Conservation (phyloP, 306 rosid genomes). For the Cicer chorassanicum region DNA sequence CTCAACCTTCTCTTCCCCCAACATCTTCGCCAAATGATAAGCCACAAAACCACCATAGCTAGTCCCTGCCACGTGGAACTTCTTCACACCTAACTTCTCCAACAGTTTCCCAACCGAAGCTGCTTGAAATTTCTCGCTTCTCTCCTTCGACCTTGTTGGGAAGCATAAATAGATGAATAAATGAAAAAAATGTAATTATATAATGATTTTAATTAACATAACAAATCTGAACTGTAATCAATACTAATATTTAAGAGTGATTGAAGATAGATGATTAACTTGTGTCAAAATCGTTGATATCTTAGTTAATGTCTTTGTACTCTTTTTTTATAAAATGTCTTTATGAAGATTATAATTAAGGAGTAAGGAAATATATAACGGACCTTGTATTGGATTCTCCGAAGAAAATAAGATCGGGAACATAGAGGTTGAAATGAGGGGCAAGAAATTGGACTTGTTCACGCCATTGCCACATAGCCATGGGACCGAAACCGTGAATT, state of each 20-base stretch:
- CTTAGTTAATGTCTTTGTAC: too few relatives aligned
- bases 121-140: constrained; percentile 78
- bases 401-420: constrained; percentile 84
- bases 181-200: too few relatives aligned
- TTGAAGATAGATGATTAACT: too few relatives aligned
- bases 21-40: constrained; percentile 63
- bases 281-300: too few relatives aligned
- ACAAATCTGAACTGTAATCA: too few relatives aligned
- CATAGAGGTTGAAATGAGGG: constrained; percentile 67
- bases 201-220: too few relatives aligned
- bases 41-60: constrained; percentile 94
- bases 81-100: constrained; percentile 55
- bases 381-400: constrained; percentile 72
- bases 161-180: too few relatives aligned
- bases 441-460: constrained; percentile 70
- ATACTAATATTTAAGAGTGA: too few relatives aligned
- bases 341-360: too few relatives aligned
- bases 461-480: constrained; percentile 88
- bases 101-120: constrained; percentile 61
- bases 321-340: too few relatives aligned
- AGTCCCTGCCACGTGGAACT: constrained; percentile 68
- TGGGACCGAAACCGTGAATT: constrained; percentile 89
- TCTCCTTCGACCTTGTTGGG: constrained; percentile 55
- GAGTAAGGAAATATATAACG: too few relatives aligned
- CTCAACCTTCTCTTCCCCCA: constrained; percentile 76